A percentile compares a stretch with the other conserved stretches of the same genome.
Evolutionary conservation across 148 eudicot genomes (phyloP).

Genomic region (Rhododendron henanense): DNA sequence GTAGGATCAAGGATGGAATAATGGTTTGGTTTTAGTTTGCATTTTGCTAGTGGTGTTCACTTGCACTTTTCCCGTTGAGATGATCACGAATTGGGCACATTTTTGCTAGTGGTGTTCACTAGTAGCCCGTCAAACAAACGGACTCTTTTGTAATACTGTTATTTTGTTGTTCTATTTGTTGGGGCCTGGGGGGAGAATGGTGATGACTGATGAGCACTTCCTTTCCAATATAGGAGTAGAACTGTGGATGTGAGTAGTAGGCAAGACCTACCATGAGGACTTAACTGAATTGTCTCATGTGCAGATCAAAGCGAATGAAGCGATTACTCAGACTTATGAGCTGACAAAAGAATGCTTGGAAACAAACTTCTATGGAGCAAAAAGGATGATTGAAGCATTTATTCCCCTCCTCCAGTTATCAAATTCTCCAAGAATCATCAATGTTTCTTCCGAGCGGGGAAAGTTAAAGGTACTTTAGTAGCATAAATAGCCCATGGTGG

Average conservation of each 20-base stretch:
- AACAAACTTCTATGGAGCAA: slow-evolving; percentile 50
- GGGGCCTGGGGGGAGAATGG: neutral
- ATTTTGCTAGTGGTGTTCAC: too few species aligned
- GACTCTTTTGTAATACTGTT: neutral
- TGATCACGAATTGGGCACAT: too few species aligned
- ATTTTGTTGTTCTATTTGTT: neutral
- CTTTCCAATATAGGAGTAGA: neutral
- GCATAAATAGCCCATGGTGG: neutral
- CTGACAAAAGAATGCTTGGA: slow-evolving; percentile 35
- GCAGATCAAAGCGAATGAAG: slow-evolving; percentile 7
- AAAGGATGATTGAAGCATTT: slow-evolving; percentile 33
- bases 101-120: too few species aligned
- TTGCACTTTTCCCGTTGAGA: too few species aligned
- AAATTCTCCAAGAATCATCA: slow-evolving; percentile 48
- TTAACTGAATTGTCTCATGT: neutral
- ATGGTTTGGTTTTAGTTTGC: too few species aligned
- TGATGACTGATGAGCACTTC: too few species aligned
- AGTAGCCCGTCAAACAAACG: neutral
- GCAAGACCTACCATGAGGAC: neutral
- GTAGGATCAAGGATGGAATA: neutral
- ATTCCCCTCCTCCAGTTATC: slow-evolving; percentile 48
- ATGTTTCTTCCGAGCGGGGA: slow-evolving; percentile 38
- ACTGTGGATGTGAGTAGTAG: neutral
- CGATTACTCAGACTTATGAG: slow-evolving; percentile 25
- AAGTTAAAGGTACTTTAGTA: slow-evolving; percentile 27